Percentiles rank a stretch among this genome's conserved stretches.
Evolutionary conservation across 2,329 filamentous ascomycete genomes (phyloP).

Genomic region (Fusarium guadeloupense): DNA sequence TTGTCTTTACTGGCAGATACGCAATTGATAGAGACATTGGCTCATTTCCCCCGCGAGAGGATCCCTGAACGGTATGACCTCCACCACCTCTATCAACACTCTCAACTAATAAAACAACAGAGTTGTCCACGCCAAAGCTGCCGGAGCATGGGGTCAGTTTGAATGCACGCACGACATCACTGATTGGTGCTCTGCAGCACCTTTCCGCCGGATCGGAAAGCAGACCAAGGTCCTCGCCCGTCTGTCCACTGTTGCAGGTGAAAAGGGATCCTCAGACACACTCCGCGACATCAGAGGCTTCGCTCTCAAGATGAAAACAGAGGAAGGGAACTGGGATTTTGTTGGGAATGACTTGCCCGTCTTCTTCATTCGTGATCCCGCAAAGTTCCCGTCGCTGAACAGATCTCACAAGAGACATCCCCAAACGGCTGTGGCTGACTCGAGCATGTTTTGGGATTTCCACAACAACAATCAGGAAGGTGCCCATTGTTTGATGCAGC

Average conservation of each 20-base stretch:
- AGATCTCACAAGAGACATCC: constrained; percentile 3
- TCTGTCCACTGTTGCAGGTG: neutral
- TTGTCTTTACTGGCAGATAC: neutral
- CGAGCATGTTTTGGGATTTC: constrained; percentile 15
- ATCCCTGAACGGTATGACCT: neutral
- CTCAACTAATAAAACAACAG: neutral
- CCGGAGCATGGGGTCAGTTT: constrained; percentile 5
- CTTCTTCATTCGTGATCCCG: constrained; percentile 9
- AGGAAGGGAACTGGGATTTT: constrained; percentile 12
- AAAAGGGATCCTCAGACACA: neutral
- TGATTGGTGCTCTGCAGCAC: constrained; percentile 6
- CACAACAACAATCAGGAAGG: constrained; percentile 10
- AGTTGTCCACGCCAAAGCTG: constrained; percentile 9
- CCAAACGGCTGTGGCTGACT: neutral
- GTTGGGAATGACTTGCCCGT: constrained; percentile 6
- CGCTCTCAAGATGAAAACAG: constrained; percentile 9
- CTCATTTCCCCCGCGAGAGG: constrained; percentile 1
- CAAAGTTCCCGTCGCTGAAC: constrained; percentile 1
- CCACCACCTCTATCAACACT: neutral
- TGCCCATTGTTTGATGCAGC: neutral
- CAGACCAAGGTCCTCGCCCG: neutral
- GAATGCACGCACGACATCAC: constrained; percentile 9
- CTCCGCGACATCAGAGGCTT: constrained; percentile 8
- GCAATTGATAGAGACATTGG: constrained; percentile 5
- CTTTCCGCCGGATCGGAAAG: neutral